Evolutionary conservation across 768 basidiomycete genomes (phyloP).

Genomic region (Lactarius tabidus): DNA sequence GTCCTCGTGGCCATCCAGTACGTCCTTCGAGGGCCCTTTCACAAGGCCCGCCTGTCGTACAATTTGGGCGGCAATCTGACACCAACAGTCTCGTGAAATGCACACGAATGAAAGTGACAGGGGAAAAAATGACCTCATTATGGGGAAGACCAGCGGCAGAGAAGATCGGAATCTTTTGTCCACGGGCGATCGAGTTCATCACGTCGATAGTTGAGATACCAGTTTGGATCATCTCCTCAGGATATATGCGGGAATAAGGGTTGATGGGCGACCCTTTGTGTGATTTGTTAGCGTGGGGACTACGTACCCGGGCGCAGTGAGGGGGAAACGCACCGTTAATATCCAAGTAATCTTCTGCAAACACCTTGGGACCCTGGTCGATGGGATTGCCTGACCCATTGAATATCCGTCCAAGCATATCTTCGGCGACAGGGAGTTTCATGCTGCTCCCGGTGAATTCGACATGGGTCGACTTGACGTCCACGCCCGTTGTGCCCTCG

Average conservation of each 20-base stretch:
- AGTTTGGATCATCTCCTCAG: slow-evolving; percentile 99
- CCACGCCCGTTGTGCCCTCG: slow-evolving; percentile 95
- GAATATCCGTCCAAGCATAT: slow-evolving; percentile 98
- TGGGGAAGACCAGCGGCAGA: slow-evolving; percentile 98
- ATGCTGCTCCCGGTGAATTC: slow-evolving; percentile 98
- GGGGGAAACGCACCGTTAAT: slow-evolving; percentile 76
- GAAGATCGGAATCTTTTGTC: slow-evolving; percentile 99
- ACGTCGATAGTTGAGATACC: slow-evolving; percentile 98
- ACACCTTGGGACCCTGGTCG: slow-evolving; percentile 97
- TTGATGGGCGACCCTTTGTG: slow-evolving; percentile 90
- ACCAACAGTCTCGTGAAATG: slow-evolving; percentile 5
- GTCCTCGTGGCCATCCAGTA: slow-evolving; percentile 98
- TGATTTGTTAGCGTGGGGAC: slow-evolving; percentile 2
- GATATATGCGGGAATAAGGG: slow-evolving; percentile 97
- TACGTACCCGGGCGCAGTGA: slow-evolving; percentile 8
- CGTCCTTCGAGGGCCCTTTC: slow-evolving; percentile 93
- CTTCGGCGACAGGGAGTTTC: slow-evolving; percentile 98
- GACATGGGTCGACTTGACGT: slow-evolving; percentile 96
- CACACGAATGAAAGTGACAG: slow-evolving; percentile 15
- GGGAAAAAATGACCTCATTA: slow-evolving; percentile 69
- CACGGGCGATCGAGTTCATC: slow-evolving; percentile 99
- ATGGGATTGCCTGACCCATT: slow-evolving; percentile 98
- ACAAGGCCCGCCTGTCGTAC: slow-evolving; percentile 98
- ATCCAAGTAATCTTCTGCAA: slow-evolving; percentile 98
- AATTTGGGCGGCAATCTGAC: slow-evolving; percentile 97